Evolutionary conservation across 1,284 basidiomycete genomes (phyloP).

Genomic region (Laetiporus sulphureus): DNA sequence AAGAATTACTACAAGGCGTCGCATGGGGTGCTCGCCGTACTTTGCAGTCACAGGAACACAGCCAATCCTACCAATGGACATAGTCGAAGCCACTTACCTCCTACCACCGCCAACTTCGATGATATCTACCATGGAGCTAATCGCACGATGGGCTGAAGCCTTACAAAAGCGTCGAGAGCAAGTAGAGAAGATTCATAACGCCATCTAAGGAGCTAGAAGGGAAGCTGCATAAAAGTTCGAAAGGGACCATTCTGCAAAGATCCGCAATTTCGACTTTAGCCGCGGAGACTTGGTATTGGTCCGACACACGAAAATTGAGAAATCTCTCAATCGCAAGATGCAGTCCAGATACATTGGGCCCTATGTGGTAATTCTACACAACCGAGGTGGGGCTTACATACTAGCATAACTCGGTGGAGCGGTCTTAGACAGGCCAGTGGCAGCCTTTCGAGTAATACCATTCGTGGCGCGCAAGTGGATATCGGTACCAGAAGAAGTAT

Average conservation of each 20-base stretch:
- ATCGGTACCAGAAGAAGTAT: slow-evolving; percentile 1
- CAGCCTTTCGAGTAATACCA: slow-evolving; percentile 28
- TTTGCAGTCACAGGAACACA: slow-evolving; percentile 30
- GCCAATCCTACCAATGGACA: slow-evolving; percentile 33
- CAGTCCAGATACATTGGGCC: slow-evolving; percentile 25
- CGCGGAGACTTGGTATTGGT: no score
- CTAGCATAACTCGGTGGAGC: slow-evolving; percentile 26
- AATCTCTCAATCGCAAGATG: slow-evolving; percentile 23
- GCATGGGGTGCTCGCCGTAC: slow-evolving; percentile 30
- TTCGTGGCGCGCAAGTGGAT: slow-evolving; percentile 17
- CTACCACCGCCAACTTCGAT: slow-evolving; percentile 13
- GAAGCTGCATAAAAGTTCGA: slow-evolving; percentile 18
- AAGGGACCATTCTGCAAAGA: no score
- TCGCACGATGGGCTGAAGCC: slow-evolving; percentile 15
- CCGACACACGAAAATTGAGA: no score
- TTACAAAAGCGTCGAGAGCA: slow-evolving; percentile 21
- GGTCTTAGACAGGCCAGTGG: slow-evolving; percentile 16
- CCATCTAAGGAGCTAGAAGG: slow-evolving; percentile 17
- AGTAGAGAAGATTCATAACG: slow-evolving; percentile 6
- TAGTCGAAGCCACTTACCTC: no score
- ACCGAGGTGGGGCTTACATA: slow-evolving; percentile 25
- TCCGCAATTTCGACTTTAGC: no score
- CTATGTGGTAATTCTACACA: slow-evolving; percentile 21
- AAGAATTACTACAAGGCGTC: slow-evolving; percentile 23
- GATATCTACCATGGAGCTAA: slow-evolving; percentile 19